Base-by-base conservation (phyloP, 176 grass and related monocot species). In the Puccinellia tenuiflora region DNA sequence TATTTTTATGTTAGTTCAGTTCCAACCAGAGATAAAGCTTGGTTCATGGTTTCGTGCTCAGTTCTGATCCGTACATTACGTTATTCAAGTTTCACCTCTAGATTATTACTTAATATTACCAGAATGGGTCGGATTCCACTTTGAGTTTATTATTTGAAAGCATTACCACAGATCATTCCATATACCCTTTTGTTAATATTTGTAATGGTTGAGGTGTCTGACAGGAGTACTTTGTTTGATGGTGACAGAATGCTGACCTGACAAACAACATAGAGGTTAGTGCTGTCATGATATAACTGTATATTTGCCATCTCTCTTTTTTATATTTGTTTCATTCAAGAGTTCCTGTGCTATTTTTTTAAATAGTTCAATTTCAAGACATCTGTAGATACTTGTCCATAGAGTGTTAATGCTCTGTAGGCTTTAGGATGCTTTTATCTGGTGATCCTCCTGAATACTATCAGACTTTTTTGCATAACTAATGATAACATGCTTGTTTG, bases 191-290 rank as follows among this genome's bases (percentile, higher is more conserved):
- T 92, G 74, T 92, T 88, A 88, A 86, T 88, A 83, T 86, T 90
- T 90, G 86, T 90, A 90, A 89, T 97, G 85, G 79, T 92, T 85
- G 84, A 87, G 80, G 84, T 93, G 87, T 66, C 87, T 97, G 87
- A 97, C 94, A 94, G 91, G 89, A 90, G 24, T 89, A 85, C 68
- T 94, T 91, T 91, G 75, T 97, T 91, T 97, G 83, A 77, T 89
- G 86, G 79, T 91, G 62, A 90, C 94, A 97, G 94, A 88, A 79
- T 86, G 87, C 94, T 81, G 91, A 88, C 79, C 67, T 80, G 46
- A 97, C 87, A 34, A 87, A 88, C 75, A 88, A 84, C 70, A 86
- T 94, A 86, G 82, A 89, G 91, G 91, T 97, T 74, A 70, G 88
- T 83, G 47, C 48, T 53, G 6, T 29, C 25, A 60, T 90, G 57